A percentile compares a stretch with the other conserved stretches of the same genome.
phyloP scores from a whole-genome alignment of 495 filamentous ascomycete genomes.

The Neurospora sp. region DNA sequence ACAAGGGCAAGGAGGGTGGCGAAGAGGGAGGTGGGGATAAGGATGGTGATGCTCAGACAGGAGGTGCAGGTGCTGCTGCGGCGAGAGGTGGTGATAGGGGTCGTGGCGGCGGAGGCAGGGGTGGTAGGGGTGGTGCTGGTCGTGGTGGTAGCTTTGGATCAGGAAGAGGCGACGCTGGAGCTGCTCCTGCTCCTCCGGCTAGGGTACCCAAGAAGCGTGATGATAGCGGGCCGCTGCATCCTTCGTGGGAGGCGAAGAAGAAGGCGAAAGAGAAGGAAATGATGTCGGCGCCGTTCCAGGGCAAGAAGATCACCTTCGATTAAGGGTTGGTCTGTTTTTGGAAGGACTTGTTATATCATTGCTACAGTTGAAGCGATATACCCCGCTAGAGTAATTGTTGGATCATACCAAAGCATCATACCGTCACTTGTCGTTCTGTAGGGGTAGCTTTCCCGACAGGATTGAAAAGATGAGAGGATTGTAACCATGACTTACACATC shows the following conservation, averaged over 20 bases:
- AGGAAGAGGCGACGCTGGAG: neutral
- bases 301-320: slow-evolving; percentile 89
- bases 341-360: neutral
- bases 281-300: slow-evolving; percentile 53
- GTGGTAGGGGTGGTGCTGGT: slow-evolving; percentile 2
- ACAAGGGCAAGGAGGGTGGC: neutral
- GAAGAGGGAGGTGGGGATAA: slow-evolving; percentile 1
- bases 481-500: neutral
- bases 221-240: slow-evolving; percentile 65
- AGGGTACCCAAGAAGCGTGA: slow-evolving; percentile 36
- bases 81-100: slow-evolving; percentile 8
- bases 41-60: neutral
- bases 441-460: too few species aligned
- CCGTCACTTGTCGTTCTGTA: too few species aligned
- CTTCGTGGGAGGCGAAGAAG: slow-evolving; percentile 85
- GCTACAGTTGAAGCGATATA: neutral
- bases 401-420: too few species aligned
- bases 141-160: neutral
- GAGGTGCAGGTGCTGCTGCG: slow-evolving; percentile 1
- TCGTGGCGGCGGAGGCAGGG: slow-evolving; percentile 4
- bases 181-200: slow-evolving; percentile 21
- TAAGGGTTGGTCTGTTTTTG: slow-evolving; percentile 21
- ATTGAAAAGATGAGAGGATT: neutral
- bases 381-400: neutral
- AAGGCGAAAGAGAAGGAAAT: slow-evolving; percentile 66